These are phyloP conservation scores for Candida frijolesensis DNA, from an alignment of 1,139 yeast species.

Conservation along the genomic window DNA sequence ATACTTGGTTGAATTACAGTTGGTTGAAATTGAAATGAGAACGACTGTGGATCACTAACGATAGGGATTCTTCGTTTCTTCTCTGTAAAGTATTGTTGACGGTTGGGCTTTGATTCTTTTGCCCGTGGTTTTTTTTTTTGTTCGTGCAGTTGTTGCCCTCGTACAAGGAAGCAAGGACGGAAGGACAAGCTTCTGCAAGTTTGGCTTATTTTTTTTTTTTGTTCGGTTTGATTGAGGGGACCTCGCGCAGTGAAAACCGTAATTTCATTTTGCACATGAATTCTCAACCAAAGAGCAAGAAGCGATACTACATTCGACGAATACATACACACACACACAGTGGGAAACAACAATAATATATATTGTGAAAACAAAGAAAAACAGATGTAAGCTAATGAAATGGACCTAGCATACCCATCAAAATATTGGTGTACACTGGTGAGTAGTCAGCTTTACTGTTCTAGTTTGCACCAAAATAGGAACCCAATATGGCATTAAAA, in stretches of 20 bases:
- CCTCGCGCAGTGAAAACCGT: neutral
- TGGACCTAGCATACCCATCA: constrained; percentile 63
- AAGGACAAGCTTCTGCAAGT: no score
- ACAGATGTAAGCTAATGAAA: constrained; percentile 50
- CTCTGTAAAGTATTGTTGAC: neutral
- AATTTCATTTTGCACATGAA: constrained; percentile 4
- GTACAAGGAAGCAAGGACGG: no score
- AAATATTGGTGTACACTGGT: constrained; percentile 50
- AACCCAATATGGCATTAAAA: constrained; percentile 61
- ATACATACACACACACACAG: neutral
- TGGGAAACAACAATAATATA: neutral
- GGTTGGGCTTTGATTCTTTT: neutral
- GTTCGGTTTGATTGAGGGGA: neutral
- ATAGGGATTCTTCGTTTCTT: neutral
- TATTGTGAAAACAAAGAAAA: constrained; percentile 4
- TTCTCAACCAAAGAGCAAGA: neutral
- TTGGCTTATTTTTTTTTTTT: neutral
- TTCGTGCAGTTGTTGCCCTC: no score
- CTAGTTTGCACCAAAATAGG: constrained; percentile 98
- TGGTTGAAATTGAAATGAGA: neutral
- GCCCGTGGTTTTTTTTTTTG: neutral
- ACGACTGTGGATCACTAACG: neutral
- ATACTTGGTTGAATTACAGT: neutral
- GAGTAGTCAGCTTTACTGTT: constrained; percentile 70
- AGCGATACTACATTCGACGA: neutral